These are phyloP conservation scores for Cylindrotheca fusiformis DNA, from an alignment of 108 stramenopile genomes.

Conservation along the genomic window DNA sequence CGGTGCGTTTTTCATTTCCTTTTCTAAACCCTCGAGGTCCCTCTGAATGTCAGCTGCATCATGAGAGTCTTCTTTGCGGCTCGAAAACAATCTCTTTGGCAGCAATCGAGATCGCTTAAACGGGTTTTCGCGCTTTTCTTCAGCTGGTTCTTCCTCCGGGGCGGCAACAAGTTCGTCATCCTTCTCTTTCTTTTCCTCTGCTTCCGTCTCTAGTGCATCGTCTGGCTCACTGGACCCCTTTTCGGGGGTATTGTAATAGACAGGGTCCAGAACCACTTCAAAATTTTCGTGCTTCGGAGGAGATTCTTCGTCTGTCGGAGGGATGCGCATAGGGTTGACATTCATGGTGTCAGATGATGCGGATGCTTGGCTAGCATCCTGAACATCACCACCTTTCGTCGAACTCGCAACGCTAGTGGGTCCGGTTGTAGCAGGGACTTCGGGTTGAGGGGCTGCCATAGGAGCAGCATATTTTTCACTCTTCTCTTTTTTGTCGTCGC, in stretches of 20 bases:
- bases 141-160: neutral
- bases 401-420: too few relatives aligned
- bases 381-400: too few relatives aligned
- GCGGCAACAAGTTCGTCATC: neutral
- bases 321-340: neutral
- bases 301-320: constrained; percentile 9
- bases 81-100: neutral
- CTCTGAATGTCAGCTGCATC: neutral
- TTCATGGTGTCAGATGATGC: too few relatives aligned
- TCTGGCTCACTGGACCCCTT: neutral
- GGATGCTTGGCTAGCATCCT: too few relatives aligned
- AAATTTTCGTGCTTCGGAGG: constrained; percentile 39
- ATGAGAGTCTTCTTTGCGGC: neutral
- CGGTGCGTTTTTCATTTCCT: neutral
- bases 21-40: too few relatives aligned
- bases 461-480: too few relatives aligned
- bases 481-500: neutral
- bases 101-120: neutral
- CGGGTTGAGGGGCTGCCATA: too few relatives aligned
- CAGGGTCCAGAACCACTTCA: constrained; percentile 36
- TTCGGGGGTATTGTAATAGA: neutral
- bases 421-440: too few relatives aligned
- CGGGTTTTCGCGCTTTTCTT: neutral
- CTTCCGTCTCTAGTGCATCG: neutral
- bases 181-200: neutral